These are phyloP conservation scores for Tulasnella sp. DNA, from an alignment of 768 basidiomycete genomes.

Conservation along the genomic window DNA sequence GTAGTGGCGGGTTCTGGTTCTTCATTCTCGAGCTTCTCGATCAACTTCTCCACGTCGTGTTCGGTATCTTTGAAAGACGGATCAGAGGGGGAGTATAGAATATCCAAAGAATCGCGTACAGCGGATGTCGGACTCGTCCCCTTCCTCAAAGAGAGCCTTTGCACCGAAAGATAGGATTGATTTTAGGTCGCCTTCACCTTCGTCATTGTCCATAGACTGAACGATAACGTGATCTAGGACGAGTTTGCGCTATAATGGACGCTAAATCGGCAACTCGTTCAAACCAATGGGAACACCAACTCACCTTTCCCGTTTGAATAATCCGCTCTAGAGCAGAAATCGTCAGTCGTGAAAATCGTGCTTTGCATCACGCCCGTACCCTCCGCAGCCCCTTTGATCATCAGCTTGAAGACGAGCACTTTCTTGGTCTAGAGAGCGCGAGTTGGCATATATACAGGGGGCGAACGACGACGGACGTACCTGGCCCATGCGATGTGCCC, in stretches of 20 bases:
- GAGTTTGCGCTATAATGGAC: constrained; percentile 79
- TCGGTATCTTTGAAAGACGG: constrained; percentile 51
- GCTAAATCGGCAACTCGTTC: not conserved
- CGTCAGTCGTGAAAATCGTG: not conserved
- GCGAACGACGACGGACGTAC: not conserved
- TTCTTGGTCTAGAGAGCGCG: constrained; percentile 59
- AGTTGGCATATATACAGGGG: too few species aligned
- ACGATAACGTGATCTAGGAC: constrained; percentile 91
- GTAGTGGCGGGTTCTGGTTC: constrained; percentile 40
- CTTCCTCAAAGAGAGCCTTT: constrained; percentile 65
- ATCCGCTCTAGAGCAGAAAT: constrained; percentile 54
- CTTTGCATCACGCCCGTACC: constrained; percentile 31
- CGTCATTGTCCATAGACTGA: constrained; percentile 84
- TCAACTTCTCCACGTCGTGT: constrained; percentile 70
- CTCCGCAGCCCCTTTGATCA: constrained; percentile 91
- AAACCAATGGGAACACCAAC: not conserved
- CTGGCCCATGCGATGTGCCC: constrained; percentile 84
- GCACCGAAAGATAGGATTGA: constrained; percentile 86
- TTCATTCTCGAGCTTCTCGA: constrained; percentile 72
- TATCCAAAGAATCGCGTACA: constrained; percentile 23
- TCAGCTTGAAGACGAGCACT: constrained; percentile 88
- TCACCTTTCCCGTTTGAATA: constrained; percentile 15
- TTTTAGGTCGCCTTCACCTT: constrained; percentile 68
- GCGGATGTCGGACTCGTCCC: constrained; percentile 25
- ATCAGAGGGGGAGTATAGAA: constrained; percentile 5